Evolutionary conservation across 2,329 filamentous ascomycete species (phyloP).

Genomic region (Ophiobolus disseminans): DNA sequence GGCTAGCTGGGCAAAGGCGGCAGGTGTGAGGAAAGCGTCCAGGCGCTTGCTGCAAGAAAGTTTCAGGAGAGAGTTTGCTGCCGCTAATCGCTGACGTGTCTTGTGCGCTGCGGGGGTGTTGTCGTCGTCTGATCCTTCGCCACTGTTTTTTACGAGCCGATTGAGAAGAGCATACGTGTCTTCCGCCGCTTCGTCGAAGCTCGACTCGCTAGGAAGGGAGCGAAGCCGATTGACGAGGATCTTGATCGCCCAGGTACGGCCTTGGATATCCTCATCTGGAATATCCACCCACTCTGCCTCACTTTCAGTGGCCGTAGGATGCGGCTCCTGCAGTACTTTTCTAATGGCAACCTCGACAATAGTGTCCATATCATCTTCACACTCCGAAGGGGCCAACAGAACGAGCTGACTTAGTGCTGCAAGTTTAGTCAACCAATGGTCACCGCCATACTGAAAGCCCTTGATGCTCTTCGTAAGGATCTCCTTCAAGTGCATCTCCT

Average conservation of each 20-base stretch:
- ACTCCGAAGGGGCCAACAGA: conserved; percentile 74
- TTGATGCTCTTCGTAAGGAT: conserved; percentile 78
- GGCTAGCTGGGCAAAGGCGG: conserved; percentile 81
- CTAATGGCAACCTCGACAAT: conserved; percentile 80
- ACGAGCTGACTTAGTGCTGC: conserved; percentile 77
- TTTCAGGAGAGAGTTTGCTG: conserved; percentile 81
- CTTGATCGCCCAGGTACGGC: conserved; percentile 84
- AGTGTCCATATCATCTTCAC: conserved; percentile 72
- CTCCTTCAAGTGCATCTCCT: conserved; percentile 85
- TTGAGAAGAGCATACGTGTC: conserved; percentile 81
- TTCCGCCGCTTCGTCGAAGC: conserved; percentile 61
- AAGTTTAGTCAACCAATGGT: conserved; percentile 77
- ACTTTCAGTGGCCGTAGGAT: conserved; percentile 61
- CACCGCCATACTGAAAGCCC: conserved; percentile 73
- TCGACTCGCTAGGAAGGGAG: conserved; percentile 57
- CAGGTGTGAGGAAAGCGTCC: conserved; percentile 75
- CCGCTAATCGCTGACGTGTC: conserved; percentile 79
- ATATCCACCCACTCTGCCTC: conserved; percentile 61
- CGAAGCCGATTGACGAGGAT: conserved; percentile 86
- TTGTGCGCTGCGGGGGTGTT: conserved; percentile 80
- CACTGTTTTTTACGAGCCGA: conserved; percentile 74
- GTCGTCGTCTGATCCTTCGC: conserved; percentile 76
- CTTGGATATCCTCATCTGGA: conserved; percentile 79
- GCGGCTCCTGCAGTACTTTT: conserved; percentile 74
- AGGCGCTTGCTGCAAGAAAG: conserved; percentile 78